Percentiles rank a stretch among this genome's conserved stretches.
Conservation (phyloP, 306 rosid species). For the Cicer pinnatifidum region DNA sequence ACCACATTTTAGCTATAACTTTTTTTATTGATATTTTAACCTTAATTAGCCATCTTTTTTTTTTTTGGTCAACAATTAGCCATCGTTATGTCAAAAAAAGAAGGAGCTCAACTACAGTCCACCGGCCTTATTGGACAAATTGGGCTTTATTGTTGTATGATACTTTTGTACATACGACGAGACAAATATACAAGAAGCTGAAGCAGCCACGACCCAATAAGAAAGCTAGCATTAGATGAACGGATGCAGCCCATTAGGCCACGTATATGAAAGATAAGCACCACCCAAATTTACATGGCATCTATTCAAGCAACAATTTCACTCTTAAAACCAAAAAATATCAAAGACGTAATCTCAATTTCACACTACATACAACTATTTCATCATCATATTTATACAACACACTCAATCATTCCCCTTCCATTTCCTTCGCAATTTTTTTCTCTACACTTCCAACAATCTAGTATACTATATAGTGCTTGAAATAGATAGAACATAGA, state of each 20-base stretch:
- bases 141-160: no score
- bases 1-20: no score
- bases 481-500: not conserved
- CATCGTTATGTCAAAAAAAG: no score
- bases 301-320: conserved; percentile 28
- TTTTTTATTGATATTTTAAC: no score
- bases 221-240: not conserved
- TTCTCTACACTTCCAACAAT: conserved; percentile 1
- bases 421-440: not conserved
- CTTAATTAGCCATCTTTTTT: no score
- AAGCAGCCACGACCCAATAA: conserved; percentile 20
- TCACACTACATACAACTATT: not conserved
- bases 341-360: conserved; percentile 5
- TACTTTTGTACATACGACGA: not conserved
- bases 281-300: conserved; percentile 53
- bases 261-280: conserved; percentile 49
- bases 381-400: not conserved
- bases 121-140: no score
- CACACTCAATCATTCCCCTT: not conserved
- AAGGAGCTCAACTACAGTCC: no score
- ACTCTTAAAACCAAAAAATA: not conserved
- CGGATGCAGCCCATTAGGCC: conserved; percentile 41
- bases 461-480: not conserved
- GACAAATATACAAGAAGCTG: not conserved
- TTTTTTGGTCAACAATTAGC: no score